These are phyloP conservation scores for Clonostachys rosea DNA, from an alignment of 2,329 filamentous ascomycete genomes.

Conservation along the genomic window DNA sequence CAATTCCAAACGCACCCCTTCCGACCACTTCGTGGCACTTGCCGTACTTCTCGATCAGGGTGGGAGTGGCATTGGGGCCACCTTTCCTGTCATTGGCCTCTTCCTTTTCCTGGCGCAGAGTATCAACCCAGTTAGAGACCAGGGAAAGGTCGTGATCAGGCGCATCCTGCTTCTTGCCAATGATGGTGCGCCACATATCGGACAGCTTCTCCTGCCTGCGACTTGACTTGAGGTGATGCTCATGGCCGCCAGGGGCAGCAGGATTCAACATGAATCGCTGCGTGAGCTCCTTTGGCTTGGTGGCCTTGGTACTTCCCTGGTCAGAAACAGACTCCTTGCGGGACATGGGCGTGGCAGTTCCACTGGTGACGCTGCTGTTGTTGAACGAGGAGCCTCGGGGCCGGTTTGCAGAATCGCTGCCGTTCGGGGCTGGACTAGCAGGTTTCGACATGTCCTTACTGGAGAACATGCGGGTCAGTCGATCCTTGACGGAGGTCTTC, in stretches of 20 bases:
- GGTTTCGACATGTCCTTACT: conserved; percentile 43
- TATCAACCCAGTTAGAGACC: conserved; percentile 94
- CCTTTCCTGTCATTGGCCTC: conserved; percentile 78
- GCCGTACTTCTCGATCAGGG: conserved; percentile 92
- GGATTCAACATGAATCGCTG: conserved; percentile 47
- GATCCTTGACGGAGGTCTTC: conserved; percentile 59
- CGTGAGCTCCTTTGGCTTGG: conserved; percentile 11
- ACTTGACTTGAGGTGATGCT: conserved; percentile 83
- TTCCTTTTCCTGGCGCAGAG: conserved; percentile 83
- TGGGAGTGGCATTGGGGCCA: conserved; percentile 64
- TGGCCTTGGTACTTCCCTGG: conserved; percentile 19
- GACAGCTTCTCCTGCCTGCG: conserved; percentile 92
- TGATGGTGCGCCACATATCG: conserved; percentile 82
- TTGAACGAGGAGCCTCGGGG: conserved; percentile 17
- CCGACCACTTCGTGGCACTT: conserved; percentile 98
- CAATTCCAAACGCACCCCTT: conserved; percentile 93
- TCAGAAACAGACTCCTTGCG: conserved; percentile 39
- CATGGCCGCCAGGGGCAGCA: conserved; percentile 65
- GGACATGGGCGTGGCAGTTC: conserved; percentile 28
- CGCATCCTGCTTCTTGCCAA: conserved; percentile 73
- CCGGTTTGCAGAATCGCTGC: conserved; percentile 21
- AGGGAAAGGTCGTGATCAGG: conserved; percentile 82
- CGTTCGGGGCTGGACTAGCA: conserved; percentile 12
- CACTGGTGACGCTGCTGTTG: conserved; percentile 8
- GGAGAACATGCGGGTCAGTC: conserved; percentile 61